These are phyloP conservation scores for Cytospora chrysosperma DNA, from an alignment of 2,329 filamentous ascomycete species.

Conservation along the genomic window DNA sequence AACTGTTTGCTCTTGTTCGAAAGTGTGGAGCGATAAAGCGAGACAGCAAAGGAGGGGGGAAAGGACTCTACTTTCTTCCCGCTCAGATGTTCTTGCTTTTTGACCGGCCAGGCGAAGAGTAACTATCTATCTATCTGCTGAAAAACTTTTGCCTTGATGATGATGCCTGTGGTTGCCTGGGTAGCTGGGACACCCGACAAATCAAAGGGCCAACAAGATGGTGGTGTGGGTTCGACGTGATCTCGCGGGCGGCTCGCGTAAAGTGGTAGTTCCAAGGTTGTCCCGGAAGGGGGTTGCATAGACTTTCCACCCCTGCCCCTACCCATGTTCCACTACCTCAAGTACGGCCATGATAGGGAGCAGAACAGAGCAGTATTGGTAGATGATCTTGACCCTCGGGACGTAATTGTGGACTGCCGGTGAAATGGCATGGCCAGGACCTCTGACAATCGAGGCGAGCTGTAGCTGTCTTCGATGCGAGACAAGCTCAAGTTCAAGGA, in stretches of 20 bases:
- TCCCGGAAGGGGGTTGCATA: conserved; percentile 17
- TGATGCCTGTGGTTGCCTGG: conserved; percentile 22
- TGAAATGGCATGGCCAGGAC: neutral
- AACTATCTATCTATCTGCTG: neutral
- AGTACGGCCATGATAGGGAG: neutral
- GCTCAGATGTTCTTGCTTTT: conserved; percentile 26
- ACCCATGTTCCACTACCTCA: neutral
- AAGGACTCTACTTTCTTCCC: conserved; percentile 11
- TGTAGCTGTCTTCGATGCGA: conserved; percentile 5
- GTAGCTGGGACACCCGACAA: conserved; percentile 25
- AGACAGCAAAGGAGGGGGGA: conserved; percentile 17
- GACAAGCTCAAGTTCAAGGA: conserved; percentile 1
- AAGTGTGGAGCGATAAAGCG: conserved; percentile 26
- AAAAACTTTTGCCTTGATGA: conserved; percentile 11
- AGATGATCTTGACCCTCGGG: neutral
- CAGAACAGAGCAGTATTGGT: neutral
- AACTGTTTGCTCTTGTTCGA: conserved; percentile 24
- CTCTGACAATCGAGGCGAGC: neutral
- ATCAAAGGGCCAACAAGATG: conserved; percentile 23
- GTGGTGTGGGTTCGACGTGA: conserved; percentile 29
- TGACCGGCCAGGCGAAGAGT: conserved; percentile 19
- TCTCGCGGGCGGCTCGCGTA: conserved; percentile 32
- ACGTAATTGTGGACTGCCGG: neutral
- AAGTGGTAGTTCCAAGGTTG: conserved; percentile 30
- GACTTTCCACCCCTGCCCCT: conserved; percentile 17